These are phyloP conservation scores for Canavalia gladiata DNA, from an alignment of 306 rosid species.

Conservation along the genomic window DNA sequence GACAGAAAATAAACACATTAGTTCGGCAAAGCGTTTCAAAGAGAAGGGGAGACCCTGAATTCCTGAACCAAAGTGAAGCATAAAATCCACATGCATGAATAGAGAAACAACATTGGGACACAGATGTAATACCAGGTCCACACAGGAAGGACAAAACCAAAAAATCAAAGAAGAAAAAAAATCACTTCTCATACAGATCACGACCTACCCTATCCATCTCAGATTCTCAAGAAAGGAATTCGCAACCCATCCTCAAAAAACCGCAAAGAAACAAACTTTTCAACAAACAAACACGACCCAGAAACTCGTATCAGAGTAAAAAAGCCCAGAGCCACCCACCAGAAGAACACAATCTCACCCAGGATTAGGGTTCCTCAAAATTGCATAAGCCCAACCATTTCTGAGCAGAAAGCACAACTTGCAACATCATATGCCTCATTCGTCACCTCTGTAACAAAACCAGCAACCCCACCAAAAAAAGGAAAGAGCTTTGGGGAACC, in stretches of 20 bases:
- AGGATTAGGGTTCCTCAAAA: slow-evolving; percentile 55
- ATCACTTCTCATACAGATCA: slow-evolving; percentile 46
- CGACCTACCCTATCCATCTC: slow-evolving; percentile 41
- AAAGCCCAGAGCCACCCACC: slow-evolving; percentile 43
- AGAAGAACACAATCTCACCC: background rate
- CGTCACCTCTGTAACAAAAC: slow-evolving; percentile 25
- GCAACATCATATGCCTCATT: slow-evolving; percentile 39
- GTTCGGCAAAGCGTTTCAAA: slow-evolving; percentile 18
- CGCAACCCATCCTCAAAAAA: slow-evolving; percentile 38
- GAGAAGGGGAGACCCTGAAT: slow-evolving; percentile 14
- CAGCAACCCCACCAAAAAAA: slow-evolving; percentile 22
- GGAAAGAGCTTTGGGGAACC: slow-evolving; percentile 48
- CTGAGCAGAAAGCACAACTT: slow-evolving; percentile 19
- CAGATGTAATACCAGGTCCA: slow-evolving; percentile 29
- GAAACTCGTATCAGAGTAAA: slow-evolving; percentile 36
- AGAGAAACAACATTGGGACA: slow-evolving; percentile 34
- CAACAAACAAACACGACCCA: slow-evolving; percentile 41
- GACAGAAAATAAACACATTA: slow-evolving; percentile 19
- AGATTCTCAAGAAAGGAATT: slow-evolving; percentile 42
- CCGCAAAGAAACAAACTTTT: slow-evolving; percentile 30
- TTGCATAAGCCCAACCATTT: slow-evolving; percentile 17
- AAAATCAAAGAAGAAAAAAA: slow-evolving; percentile 34
- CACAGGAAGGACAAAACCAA: slow-evolving; percentile 35
- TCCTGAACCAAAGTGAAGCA: slow-evolving; percentile 21
- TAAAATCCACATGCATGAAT: slow-evolving; percentile 59